Conservation (phyloP, 2,329 filamentous ascomycete species). For the Anthostomella pinea region DNA sequence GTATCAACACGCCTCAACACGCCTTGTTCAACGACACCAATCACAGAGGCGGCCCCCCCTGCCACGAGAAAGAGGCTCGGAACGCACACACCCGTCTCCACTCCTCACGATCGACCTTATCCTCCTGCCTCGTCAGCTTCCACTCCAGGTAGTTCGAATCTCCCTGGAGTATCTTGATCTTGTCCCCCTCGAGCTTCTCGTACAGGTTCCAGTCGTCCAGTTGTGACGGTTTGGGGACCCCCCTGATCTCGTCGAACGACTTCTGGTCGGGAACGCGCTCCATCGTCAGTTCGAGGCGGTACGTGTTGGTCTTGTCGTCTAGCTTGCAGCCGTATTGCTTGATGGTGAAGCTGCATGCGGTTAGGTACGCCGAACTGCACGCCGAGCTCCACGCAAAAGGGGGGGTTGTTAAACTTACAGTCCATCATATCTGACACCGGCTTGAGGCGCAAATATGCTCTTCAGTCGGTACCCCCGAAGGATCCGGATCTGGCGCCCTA, state of each 20-base stretch:
- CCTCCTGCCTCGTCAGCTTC: conserved; percentile 33
- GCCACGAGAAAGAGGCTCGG: conserved; percentile 18
- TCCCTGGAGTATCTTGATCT: conserved; percentile 38
- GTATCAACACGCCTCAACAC: no score
- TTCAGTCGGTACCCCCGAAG: conserved; percentile 49
- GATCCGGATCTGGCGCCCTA: conserved; percentile 50
- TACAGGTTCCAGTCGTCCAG: conserved; percentile 55
- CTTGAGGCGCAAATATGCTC: conserved; percentile 49
- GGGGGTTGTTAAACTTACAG: conserved; percentile 47
- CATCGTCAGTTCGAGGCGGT: conserved; percentile 45
- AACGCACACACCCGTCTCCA: conserved; percentile 22
- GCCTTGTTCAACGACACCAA: background rate
- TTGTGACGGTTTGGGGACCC: conserved; percentile 52
- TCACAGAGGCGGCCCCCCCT: no score
- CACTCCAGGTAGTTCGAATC: conserved; percentile 40
- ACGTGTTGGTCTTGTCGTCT: conserved; percentile 37
- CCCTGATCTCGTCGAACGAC: conserved; percentile 40
- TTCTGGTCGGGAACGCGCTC: conserved; percentile 42
- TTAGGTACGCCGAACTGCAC: no score
- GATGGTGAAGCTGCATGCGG: conserved; percentile 44
- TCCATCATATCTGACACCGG: conserved; percentile 57
- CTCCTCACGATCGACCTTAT: conserved; percentile 25
- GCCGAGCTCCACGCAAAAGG: no score
- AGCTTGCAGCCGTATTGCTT: conserved; percentile 45
- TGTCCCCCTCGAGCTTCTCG: conserved; percentile 43